Base-by-base conservation (phyloP, 2,329 filamentous ascomycete species). In the Ilyonectria destructans region DNA sequence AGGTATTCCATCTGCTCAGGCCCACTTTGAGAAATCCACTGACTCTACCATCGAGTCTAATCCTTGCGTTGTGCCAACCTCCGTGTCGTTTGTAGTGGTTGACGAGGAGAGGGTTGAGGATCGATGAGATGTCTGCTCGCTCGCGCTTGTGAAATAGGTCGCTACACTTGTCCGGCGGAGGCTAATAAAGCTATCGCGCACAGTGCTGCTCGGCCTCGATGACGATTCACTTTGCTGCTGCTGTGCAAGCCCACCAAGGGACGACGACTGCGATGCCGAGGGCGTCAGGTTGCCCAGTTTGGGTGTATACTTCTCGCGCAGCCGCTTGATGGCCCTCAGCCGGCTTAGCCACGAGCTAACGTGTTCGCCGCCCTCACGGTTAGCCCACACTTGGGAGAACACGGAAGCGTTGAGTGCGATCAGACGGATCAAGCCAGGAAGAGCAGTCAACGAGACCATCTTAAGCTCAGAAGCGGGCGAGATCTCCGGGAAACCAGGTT, bases 371-470 rank as follows among this genome's bases (percentile, higher is more conserved):
- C 91, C 92, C 70, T 92, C 89, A 54, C 91, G 88, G 75, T 90
- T 91, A 54, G 90, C 89, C 94, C 96, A 98, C n/a, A 98, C 95
- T 51, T 92, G 88, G 2, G 93, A 94, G 80, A 98, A 98, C 9
- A 98, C 94, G 15, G 94, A 97, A 0, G 96, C 95, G 77, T 98
- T 98, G 69, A 99, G 88, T 1, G 96, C 94, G 19, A 98, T 85
- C 54, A 97, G 90, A 43, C 96, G 91, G 60, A 98, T 93, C 78
- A 98, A 97, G 10, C 91, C 88, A 0, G 95, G 93, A 9, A 99
- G 86, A 13, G 94, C 94, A 73, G 90, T 91, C 35, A 96, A 88
- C 17, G 92, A 95, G 66, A 99, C 89, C 75, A 98, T 92, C 80
- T 98, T 98, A 9, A 93, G 92, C 70, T 96, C 93, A 0, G 94